Conservation (phyloP, 345 rosid genomes). For the Melaleuca alternifolia region DNA sequence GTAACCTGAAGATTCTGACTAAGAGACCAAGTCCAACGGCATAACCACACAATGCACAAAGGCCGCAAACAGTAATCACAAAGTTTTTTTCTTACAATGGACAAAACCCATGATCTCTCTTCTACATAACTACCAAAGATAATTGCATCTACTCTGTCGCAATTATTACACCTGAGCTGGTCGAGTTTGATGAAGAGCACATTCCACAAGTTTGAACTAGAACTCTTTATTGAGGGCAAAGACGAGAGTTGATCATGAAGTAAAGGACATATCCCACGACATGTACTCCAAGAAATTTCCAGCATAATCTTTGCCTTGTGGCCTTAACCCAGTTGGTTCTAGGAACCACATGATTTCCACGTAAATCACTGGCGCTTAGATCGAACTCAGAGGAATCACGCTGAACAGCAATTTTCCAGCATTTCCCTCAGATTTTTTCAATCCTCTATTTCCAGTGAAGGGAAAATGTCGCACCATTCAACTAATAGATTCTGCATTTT, state of each 20-base stretch:
- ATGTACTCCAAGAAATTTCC: neutral
- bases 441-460: neutral
- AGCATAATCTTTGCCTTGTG: neutral
- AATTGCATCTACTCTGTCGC: neutral
- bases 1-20: neutral
- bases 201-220: neutral
- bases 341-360: neutral
- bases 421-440: neutral
- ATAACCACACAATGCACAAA: neutral
- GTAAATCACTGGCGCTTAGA: neutral
- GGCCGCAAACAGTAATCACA: neutral
- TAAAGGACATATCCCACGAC: neutral
- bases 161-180: neutral
- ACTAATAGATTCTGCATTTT: conserved; percentile 65
- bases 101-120: neutral
- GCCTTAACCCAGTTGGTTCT: neutral
- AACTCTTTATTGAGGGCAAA: neutral
- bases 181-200: neutral
- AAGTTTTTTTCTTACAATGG: neutral
- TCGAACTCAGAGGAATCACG: neutral
- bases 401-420: neutral
- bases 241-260: neutral
- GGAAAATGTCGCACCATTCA: neutral
- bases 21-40: neutral
- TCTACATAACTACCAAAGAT: neutral